Conservation (phyloP, 768 basidiomycete genomes). For the Hypholoma sublateritium region DNA sequence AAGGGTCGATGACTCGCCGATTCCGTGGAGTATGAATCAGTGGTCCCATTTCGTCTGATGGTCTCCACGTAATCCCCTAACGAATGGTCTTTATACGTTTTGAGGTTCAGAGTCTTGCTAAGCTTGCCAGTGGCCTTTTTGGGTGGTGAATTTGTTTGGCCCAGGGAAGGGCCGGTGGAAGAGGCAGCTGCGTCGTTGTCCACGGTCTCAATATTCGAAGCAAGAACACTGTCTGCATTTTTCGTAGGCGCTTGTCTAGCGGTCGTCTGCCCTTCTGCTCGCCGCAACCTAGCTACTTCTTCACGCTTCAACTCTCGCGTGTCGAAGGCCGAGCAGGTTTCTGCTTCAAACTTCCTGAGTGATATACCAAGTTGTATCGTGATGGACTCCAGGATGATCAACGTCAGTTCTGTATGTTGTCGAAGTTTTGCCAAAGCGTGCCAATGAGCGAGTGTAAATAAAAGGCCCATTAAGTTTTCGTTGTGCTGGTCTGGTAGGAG, state of each 20-base stretch:
- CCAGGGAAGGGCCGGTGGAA: too few relatives aligned
- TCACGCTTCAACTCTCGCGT: constrained; percentile 22
- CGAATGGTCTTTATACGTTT: not conserved
- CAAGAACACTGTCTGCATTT: not conserved
- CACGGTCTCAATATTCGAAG: too few relatives aligned
- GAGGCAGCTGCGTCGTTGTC: too few relatives aligned
- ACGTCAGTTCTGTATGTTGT: constrained; percentile 34
- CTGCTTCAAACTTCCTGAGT: constrained; percentile 21
- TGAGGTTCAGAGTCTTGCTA: not conserved
- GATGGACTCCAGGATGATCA: constrained; percentile 20
- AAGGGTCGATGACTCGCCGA: not conserved
- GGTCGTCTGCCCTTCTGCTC: not conserved
- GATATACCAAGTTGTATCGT: constrained; percentile 25
- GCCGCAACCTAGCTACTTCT: not conserved
- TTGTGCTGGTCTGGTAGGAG: constrained; percentile 31
- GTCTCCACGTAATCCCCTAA: not conserved
- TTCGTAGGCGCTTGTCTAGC: not conserved
- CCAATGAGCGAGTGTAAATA: constrained; percentile 32
- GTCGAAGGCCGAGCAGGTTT: constrained; percentile 14
- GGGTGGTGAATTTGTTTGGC: too few relatives aligned
- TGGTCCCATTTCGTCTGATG: not conserved
- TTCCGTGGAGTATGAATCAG: not conserved
- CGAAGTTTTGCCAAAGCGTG: constrained; percentile 33
- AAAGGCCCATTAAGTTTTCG: constrained; percentile 21
- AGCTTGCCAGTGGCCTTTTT: too few relatives aligned